Conservation (phyloP, 2,329 filamentous ascomycete species). For the Neopestalotiopsis sp. region DNA sequence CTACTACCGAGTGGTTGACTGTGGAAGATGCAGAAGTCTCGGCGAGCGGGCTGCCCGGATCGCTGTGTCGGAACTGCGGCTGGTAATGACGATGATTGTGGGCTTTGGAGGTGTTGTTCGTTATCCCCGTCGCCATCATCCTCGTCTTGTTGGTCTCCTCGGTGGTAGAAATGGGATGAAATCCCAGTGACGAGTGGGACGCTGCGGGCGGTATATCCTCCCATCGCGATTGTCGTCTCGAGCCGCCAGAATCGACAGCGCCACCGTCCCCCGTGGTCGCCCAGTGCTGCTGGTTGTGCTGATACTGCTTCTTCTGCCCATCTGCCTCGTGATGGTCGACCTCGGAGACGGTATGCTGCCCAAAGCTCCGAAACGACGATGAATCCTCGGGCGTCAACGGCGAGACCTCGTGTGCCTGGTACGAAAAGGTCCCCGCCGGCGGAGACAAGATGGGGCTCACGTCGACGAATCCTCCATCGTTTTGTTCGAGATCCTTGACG, state of each 20-base stretch:
- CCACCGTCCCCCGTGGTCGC: not conserved
- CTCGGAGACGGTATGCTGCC: not conserved
- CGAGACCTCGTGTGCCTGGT: slow-evolving; percentile 4
- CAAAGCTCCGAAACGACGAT: not conserved
- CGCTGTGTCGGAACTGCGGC: slow-evolving; percentile 8
- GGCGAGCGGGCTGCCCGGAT: slow-evolving; percentile 4
- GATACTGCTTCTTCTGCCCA: no score
- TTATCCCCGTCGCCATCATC: not conserved
- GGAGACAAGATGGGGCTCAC: slow-evolving; percentile 13
- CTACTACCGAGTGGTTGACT: not conserved
- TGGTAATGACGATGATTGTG: not conserved
- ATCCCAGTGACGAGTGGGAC: slow-evolving; percentile 7
- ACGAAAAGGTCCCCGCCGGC: slow-evolving; percentile 4
- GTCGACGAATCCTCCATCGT: not conserved
- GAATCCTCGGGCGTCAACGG: slow-evolving; percentile 7
- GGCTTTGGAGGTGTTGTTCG: not conserved
- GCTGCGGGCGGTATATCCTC: slow-evolving; percentile 9
- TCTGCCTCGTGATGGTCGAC: not conserved
- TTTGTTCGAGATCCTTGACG: not conserved
- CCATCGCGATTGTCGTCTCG: slow-evolving; percentile 7
- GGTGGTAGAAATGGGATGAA: not conserved
- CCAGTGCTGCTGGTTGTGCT: not conserved
- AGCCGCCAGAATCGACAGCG: not conserved
- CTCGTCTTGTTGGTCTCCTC: not conserved
- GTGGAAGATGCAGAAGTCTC: not conserved